Conservation (phyloP, 106 monocot genomes). For the Ottelia alismoides region DNA sequence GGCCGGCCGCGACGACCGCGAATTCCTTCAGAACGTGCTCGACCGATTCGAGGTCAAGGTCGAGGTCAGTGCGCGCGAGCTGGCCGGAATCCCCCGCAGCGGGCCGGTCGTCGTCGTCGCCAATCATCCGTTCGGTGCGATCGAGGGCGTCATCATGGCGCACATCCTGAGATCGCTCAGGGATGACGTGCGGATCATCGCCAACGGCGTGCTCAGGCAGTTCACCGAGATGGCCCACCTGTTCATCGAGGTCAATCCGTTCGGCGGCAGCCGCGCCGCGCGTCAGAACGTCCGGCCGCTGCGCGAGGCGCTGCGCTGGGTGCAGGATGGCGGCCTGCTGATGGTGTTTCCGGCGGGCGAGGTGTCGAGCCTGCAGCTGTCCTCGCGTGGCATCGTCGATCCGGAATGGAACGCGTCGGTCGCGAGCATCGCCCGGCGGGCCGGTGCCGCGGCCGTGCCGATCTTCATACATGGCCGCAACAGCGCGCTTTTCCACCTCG, state of each 20-base stretch:
- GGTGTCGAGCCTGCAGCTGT: background rate
- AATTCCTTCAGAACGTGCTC: no score
- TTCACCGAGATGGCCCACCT: background rate
- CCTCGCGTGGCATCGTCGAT: background rate
- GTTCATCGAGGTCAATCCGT: background rate
- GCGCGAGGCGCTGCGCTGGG: background rate
- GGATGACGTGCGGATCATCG: background rate
- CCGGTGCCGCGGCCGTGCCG: background rate
- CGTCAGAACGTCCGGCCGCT: background rate
- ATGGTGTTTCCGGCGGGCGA: background rate
- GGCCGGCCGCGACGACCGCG: no score
- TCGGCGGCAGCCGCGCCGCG: background rate
- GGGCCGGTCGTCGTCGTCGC: background rate
- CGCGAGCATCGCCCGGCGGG: background rate
- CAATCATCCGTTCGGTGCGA: background rate
- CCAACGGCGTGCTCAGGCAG: background rate
- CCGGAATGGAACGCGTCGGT: background rate
- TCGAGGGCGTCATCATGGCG: background rate
- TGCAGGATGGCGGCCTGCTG: background rate
- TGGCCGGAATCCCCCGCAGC: background rate
- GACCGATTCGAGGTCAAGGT: no score
- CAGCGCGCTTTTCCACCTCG: background rate
- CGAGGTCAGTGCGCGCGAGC: no score
- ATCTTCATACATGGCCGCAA: background rate
- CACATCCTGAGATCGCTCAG: background rate